Conservation (phyloP, 352 stramenopile species). For the Plasmopara viticola region DNA sequence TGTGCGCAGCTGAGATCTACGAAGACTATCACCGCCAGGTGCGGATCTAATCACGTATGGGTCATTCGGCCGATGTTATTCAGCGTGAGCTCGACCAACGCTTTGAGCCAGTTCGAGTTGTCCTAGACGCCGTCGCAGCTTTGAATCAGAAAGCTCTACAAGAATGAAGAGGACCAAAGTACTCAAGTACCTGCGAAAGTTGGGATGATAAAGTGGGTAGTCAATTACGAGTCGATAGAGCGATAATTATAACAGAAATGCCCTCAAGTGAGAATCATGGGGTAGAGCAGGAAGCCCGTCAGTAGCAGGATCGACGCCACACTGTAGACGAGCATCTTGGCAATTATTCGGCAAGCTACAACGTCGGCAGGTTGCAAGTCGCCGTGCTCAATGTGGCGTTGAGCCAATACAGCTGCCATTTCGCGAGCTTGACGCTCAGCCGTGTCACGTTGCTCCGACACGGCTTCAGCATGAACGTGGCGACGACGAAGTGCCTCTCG, state of each 20-base stretch:
- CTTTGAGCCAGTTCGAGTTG: conserved; percentile 35
- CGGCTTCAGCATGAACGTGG: conserved; percentile 31
- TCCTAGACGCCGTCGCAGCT: conserved; percentile 33
- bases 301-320: conserved; percentile 36
- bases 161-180: conserved; percentile 3
- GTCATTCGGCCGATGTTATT: conserved; percentile 42
- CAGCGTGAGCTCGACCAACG: conserved; percentile 45
- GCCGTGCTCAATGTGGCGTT: conserved; percentile 34
- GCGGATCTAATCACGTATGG: conserved; percentile 63
- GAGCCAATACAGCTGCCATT: conserved; percentile 42
- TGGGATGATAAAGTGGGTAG: not conserved
- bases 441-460: conserved; percentile 28
- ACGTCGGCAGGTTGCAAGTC: conserved; percentile 36
- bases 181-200: too few species aligned
- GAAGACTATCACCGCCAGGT: conserved; percentile 70
- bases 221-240: not conserved
- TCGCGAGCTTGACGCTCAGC: conserved; percentile 38
- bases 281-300: conserved; percentile 22
- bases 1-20: conserved; percentile 64
- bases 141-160: conserved; percentile 14
- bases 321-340: conserved; percentile 36
- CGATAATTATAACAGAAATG: conserved; percentile 15
- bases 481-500: conserved; percentile 47
- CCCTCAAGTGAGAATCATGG: conserved; percentile 22
- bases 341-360: conserved; percentile 40